A percentile compares a stretch with the other conserved stretches of the same genome.
These are phyloP conservation scores for Tuber magnatum DNA, from an alignment of 495 filamentous ascomycete species.

Conservation along the genomic window DNA sequence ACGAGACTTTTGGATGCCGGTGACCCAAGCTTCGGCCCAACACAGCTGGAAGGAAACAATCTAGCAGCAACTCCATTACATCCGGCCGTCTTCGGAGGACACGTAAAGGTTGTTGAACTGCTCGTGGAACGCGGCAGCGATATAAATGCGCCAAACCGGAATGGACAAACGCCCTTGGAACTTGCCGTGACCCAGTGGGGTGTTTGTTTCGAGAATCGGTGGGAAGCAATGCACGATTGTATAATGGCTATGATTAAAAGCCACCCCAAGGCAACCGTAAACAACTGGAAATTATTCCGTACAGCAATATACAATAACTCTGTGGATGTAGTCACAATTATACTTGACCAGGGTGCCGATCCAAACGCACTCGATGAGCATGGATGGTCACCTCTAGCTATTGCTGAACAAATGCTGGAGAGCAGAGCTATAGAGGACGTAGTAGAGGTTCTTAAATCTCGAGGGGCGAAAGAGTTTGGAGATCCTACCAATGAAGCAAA, in stretches of 20 bases:
- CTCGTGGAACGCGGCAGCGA: conserved; percentile 11
- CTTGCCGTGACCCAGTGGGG: conserved; percentile 9
- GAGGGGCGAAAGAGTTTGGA: neutral
- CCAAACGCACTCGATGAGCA: conserved; percentile 18
- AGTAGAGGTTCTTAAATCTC: conserved; percentile 10
- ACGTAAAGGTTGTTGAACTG: neutral
- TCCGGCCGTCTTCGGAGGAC: conserved; percentile 4
- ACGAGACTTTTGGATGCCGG: conserved; percentile 8
- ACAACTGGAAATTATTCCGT: neutral
- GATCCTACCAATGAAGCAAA: neutral
- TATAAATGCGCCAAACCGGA: neutral
- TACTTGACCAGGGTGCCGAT: conserved; percentile 14
- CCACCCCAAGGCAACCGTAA: neutral
- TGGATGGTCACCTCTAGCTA: conserved; percentile 19
- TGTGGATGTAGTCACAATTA: conserved; percentile 6
- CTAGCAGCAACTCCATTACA: conserved; percentile 10
- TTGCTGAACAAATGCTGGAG: conserved; percentile 9
- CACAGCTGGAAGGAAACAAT: neutral
- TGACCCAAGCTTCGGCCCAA: neutral
- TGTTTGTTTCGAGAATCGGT: neutral
- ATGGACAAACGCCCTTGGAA: conserved; percentile 6
- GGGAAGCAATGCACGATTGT: conserved; percentile 5
- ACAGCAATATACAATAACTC: neutral
- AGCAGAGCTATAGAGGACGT: neutral
- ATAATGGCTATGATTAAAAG: conserved; percentile 8